Conservation (phyloP, 441 rosid genomes). For the Bocquillonia castaneifolia region DNA sequence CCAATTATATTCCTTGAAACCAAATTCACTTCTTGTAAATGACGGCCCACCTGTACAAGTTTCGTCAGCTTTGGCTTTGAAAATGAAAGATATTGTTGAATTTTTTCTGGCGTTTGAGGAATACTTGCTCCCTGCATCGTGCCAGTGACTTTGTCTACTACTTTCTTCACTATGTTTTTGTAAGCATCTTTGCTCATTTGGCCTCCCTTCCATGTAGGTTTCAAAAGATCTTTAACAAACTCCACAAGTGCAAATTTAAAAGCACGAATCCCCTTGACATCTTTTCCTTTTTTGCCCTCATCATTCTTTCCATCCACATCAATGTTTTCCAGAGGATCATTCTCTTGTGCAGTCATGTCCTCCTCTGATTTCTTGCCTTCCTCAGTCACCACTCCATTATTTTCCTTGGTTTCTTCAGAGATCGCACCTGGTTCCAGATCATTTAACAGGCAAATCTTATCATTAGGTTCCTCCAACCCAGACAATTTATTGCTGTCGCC, state of each 20-base stretch:
- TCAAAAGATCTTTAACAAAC: conserved; percentile 78
- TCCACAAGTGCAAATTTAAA: conserved; percentile 91
- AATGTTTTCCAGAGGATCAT: conserved; percentile 39
- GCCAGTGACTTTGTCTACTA: conserved; percentile 82
- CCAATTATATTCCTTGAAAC: not conserved
- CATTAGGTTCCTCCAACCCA: conserved; percentile 24
- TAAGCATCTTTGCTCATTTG: conserved; percentile 78
- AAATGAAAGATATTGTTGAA: conserved; percentile 69
- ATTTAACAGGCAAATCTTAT: conserved; percentile 25
- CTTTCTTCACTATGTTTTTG: conserved; percentile 93
- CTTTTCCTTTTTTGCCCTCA: conserved; percentile 70
- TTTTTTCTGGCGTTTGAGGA: conserved; percentile 90
- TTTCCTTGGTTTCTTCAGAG: conserved; percentile 30
- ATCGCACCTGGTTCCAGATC: conserved; percentile 32
- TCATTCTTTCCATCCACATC: conserved; percentile 52
- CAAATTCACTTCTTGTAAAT: not conserved
- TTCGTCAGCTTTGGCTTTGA: conserved; percentile 89
- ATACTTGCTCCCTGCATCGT: conserved; percentile 63
- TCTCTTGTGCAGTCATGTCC: conserved; percentile 33
- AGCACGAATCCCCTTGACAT: conserved; percentile 59
- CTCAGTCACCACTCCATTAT: conserved; percentile 35
- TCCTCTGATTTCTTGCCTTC: conserved; percentile 52
- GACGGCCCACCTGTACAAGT: conserved; percentile 73
- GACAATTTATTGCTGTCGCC: conserved; percentile 20
- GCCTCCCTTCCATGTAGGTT: conserved; percentile 96